Percentiles rank a stretch among this genome's conserved stretches.
These are phyloP conservation scores for Botrytis hyacinthi DNA, from an alignment of 2,329 filamentous ascomycete species.

Conservation along the genomic window DNA sequence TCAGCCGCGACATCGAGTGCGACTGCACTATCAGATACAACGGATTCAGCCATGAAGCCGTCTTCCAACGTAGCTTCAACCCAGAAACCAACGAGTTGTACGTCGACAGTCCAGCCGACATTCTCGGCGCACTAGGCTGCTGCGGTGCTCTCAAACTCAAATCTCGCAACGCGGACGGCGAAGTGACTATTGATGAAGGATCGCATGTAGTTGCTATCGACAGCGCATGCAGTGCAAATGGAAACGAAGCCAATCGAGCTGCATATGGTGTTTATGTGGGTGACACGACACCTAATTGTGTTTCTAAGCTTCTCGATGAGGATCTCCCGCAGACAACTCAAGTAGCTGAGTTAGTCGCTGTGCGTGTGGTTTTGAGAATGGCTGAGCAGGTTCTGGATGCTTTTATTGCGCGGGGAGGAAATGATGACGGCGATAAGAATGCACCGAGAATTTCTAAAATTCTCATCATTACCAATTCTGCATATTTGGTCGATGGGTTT, in stretches of 20 bases:
- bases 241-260: not conserved
- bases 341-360: not conserved
- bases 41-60: not conserved
- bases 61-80: not conserved
- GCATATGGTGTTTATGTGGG: not conserved
- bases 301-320: not conserved
- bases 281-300: not conserved
- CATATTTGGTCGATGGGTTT: conserved; percentile 39
- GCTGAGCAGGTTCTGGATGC: not conserved
- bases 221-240: not conserved
- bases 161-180: not conserved
- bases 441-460: not conserved
- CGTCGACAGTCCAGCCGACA: not conserved
- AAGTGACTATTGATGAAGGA: not conserved
- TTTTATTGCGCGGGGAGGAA: not conserved
- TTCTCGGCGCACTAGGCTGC: not conserved
- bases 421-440: not conserved
- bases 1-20: not conserved
- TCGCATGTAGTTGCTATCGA: not conserved
- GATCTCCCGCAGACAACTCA: not conserved
- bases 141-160: not conserved
- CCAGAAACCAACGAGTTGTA: not conserved
- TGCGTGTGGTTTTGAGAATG: not conserved
- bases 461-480: conserved; percentile 39
- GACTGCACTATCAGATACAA: not conserved